phyloP scores from a whole-genome alignment of 1,139 yeast species.

The Pichia sp. region DNA sequence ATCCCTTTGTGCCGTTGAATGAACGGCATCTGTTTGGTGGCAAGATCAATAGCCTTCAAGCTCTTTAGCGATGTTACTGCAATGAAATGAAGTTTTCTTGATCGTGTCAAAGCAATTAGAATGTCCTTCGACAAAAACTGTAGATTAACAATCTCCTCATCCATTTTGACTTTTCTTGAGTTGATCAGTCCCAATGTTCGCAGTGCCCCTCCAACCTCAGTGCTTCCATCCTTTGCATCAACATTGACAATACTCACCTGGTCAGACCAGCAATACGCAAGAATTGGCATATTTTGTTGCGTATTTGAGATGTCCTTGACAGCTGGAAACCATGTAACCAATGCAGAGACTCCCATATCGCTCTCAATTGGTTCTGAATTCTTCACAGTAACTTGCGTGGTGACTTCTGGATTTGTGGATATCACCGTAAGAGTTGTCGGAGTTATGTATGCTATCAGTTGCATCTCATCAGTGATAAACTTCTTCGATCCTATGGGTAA shows the following conservation, averaged over 20 bases:
- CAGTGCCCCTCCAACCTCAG: conserved; percentile 22
- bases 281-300: conserved; percentile 34
- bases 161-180: conserved; percentile 39
- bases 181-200: conserved; percentile 34
- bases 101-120: conserved; percentile 42
- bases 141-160: conserved; percentile 43
- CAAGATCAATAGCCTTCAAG: too few species aligned
- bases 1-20: too few species aligned
- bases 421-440: conserved; percentile 43
- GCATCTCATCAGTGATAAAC: conserved; percentile 29
- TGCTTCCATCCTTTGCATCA: conserved; percentile 30
- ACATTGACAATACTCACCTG: conserved; percentile 51
- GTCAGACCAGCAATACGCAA: conserved; percentile 67
- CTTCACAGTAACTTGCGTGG: conserved; percentile 36
- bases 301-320: conserved; percentile 20
- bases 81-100: too few species aligned
- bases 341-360: neutral
- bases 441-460: conserved; percentile 57
- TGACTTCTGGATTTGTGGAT: conserved; percentile 46
- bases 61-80: too few species aligned
- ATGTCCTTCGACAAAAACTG: conserved; percentile 56
- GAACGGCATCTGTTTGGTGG: too few species aligned
- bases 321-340: conserved; percentile 51
- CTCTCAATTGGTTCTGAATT: neutral
- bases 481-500: conserved; percentile 22